Evolutionary conservation across 805 yeast species (phyloP).

Genomic region (Kuraishia capsulata): DNA sequence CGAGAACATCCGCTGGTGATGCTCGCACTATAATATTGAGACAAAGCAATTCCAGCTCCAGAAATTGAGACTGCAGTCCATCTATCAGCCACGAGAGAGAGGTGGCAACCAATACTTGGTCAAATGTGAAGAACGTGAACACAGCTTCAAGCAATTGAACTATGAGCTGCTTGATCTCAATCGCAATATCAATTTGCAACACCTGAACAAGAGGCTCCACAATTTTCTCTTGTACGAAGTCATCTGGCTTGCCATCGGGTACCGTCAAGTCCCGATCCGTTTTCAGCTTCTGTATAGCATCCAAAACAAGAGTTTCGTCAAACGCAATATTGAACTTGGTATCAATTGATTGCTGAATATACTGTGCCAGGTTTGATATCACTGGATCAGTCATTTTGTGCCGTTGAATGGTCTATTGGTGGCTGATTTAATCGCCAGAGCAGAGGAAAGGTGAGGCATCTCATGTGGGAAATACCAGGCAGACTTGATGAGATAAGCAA

Average conservation of each 20-base stretch:
- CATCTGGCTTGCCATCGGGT: background rate
- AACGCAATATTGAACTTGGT: background rate
- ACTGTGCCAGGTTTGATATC: too few relatives aligned
- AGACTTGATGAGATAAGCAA: too few relatives aligned
- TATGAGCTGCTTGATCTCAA: background rate
- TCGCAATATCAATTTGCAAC: background rate
- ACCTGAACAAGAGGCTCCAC: background rate
- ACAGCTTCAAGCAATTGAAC: constrained; percentile 16
- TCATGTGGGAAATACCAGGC: too few relatives aligned
- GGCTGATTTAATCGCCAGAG: too few relatives aligned
- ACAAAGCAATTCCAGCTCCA: constrained; percentile 16
- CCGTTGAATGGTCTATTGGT: too few relatives aligned
- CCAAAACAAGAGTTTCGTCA: background rate
- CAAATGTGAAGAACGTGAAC: constrained; percentile 17
- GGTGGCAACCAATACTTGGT: constrained; percentile 14
- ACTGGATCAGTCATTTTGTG: too few relatives aligned
- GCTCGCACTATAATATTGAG: constrained; percentile 16
- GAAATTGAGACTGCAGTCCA: constrained; percentile 18
- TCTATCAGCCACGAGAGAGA: constrained; percentile 16
- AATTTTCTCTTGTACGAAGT: background rate
- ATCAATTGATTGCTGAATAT: background rate
- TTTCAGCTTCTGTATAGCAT: background rate
- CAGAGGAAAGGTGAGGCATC: too few relatives aligned
- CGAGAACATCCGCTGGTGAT: constrained; percentile 22
- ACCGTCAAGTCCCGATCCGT: background rate